Base-by-base conservation (phyloP, 2,329 filamentous ascomycete genomes). In the Pezicula rhizophila region DNA sequence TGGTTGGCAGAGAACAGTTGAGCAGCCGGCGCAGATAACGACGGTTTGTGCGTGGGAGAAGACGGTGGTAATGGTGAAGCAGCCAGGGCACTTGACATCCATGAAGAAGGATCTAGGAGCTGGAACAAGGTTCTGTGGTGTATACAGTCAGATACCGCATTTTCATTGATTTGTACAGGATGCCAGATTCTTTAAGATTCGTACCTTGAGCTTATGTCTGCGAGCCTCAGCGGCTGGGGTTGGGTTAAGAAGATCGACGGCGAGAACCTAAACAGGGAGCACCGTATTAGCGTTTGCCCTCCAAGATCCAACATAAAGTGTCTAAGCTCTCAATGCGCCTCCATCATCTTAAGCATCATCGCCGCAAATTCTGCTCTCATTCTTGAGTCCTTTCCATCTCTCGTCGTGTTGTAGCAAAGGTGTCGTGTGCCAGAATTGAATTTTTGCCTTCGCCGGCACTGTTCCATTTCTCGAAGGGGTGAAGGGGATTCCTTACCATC, bases 151-250 rank as follows among this genome's bases (percentile, higher is more conserved):
- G 53, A 42, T 49, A 7, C 33, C 45, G 42, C 38, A 26, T 37
- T 35, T 25, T 28, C 52, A 42, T 40, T n/a, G 39, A 28, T 42
- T 34, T 45, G 11, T 31, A n/a, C 35, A 48, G 28, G 37, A 42
- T 47, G 41, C 20, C 34, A 42, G 18, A 42, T 45, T 43, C 37
- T 50, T 42, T 51, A 48, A 46, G 47, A 51, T 57, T 66, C 77
- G 64, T 89, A 96, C 90, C 90, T 99, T 99, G 75, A 99, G 89
- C 89, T 99, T 99, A 89, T 99, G 93, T 88, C 97, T 97, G 81
- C 90, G 89, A 71, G 90, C 90, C 87, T 99, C 93, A 75, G 92
- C 85, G 77, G 89, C 89, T 77, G 92, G 87, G 72, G 87, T 88
- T 72, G 93, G 93, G 89, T 99, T 97, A 78, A 99, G 87, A 70